These are phyloP conservation scores for Kondoa malvinella DNA, from an alignment of 768 basidiomycete genomes.

Conservation along the genomic window DNA sequence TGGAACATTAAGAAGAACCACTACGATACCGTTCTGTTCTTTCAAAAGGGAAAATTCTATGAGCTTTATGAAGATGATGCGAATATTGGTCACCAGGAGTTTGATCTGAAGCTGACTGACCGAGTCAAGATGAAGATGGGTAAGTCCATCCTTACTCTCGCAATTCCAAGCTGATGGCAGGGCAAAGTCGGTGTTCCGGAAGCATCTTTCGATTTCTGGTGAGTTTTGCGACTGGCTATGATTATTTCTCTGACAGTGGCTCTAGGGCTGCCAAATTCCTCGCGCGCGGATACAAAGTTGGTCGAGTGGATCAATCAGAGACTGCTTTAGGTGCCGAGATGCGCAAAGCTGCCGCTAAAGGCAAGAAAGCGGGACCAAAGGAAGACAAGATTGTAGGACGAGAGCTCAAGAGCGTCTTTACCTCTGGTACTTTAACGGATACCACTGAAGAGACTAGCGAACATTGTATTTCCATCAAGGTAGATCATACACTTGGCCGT, in stretches of 20 bases:
- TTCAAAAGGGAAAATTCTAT: constrained; percentile 64
- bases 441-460: constrained; percentile 82
- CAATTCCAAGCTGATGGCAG: background rate
- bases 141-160: background rate
- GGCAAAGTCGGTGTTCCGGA: constrained; percentile 84
- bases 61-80: constrained; percentile 88
- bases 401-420: constrained; percentile 88
- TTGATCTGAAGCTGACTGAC: constrained; percentile 64
- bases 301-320: constrained; percentile 89
- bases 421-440: constrained; percentile 88
- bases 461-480: constrained; percentile 78
- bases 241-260: background rate
- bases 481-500: constrained; percentile 18
- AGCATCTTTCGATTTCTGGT: constrained; percentile 80
- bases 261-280: constrained; percentile 14
- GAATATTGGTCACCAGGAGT: constrained; percentile 72
- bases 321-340: constrained; percentile 95
- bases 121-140: constrained; percentile 96
- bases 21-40: constrained; percentile 89
- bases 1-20: constrained; percentile 60
- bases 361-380: constrained; percentile 39
- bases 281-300: constrained; percentile 39
- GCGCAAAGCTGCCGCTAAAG: constrained; percentile 61
- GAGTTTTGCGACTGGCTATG: constrained; percentile 35
- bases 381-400: constrained; percentile 70